A percentile compares a stretch with the other conserved stretches of the same genome.
phyloP scores from a whole-genome alignment of 1,284 basidiomycete species.

The Omphalotus olearius region DNA sequence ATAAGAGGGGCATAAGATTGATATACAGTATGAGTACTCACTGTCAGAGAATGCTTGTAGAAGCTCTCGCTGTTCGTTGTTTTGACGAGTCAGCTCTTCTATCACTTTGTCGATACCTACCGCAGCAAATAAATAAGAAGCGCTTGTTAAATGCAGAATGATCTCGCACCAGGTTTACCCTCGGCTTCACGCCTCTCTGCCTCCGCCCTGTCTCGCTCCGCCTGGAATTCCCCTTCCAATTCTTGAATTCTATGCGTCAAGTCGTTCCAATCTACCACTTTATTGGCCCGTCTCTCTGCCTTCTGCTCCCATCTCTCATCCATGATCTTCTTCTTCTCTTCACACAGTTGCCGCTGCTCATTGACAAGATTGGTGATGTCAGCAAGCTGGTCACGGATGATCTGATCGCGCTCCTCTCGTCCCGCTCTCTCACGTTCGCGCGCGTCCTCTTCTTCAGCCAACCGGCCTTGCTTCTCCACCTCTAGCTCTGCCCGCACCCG shows the following conservation, averaged over 20 bases:
- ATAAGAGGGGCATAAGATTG: slow-evolving; percentile 4
- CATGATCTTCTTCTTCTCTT: slow-evolving; percentile 50
- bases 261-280: slow-evolving; percentile 48
- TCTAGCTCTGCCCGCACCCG: slow-evolving; percentile 48
- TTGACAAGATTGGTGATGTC: slow-evolving; percentile 69
- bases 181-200: slow-evolving; percentile 44
- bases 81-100: slow-evolving; percentile 47
- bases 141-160: background rate
- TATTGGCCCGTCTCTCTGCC: slow-evolving; percentile 44
- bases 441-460: slow-evolving; percentile 52
- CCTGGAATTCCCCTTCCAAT: slow-evolving; percentile 49
- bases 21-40: slow-evolving; percentile 25
- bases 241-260: slow-evolving; percentile 54
- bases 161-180: slow-evolving; percentile 42
- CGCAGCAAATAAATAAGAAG: slow-evolving; percentile 4
- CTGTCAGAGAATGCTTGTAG: slow-evolving; percentile 50
- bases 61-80: slow-evolving; percentile 46
- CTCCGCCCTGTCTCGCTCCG: slow-evolving; percentile 43
- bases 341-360: slow-evolving; percentile 52
- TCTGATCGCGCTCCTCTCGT: slow-evolving; percentile 52
- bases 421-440: slow-evolving; percentile 55
- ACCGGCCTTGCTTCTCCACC: slow-evolving; percentile 49
- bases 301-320: slow-evolving; percentile 61
- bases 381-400: slow-evolving; percentile 50
- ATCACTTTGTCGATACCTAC: slow-evolving; percentile 50